Evolutionary conservation across 2,329 filamentous ascomycete genomes (phyloP).

Genomic region (Curvularia hawaiiensis): DNA sequence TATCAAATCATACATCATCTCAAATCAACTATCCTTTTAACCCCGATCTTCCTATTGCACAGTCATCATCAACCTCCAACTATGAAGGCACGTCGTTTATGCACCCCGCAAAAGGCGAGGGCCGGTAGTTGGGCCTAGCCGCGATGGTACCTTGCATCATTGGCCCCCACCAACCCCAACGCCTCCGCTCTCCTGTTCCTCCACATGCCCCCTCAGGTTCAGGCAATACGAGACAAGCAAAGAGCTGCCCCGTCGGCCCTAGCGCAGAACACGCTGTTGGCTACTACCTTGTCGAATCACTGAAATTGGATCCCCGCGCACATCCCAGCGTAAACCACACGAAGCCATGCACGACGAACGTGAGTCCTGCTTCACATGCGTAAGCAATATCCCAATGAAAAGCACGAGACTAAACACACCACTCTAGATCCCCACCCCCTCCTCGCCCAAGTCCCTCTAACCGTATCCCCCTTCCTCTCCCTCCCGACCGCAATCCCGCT

Average conservation of each 20-base stretch:
- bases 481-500: slow-evolving; percentile 89
- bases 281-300: neutral
- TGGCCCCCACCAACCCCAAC: slow-evolving; percentile 5
- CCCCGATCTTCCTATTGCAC: neutral
- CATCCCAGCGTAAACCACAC: neutral
- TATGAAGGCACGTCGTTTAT: neutral
- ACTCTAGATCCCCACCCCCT: slow-evolving; percentile 72
- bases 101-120: slow-evolving; percentile 6
- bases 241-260: neutral
- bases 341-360: slow-evolving; percentile 45
- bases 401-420: slow-evolving; percentile 7
- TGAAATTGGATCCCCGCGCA: neutral
- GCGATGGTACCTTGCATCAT: slow-evolving; percentile 6
- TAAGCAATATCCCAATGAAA: neutral
- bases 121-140: neutral
- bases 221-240: neutral
- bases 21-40: neutral
- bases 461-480: slow-evolving; percentile 91
- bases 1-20: neutral
- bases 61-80: too few species aligned
- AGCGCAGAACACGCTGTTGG: neutral
- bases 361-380: slow-evolving; percentile 23
- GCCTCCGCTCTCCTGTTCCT: neutral
- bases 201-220: neutral
- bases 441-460: slow-evolving; percentile 89